Conservation (phyloP, 805 yeast species). For the Metschnikowia lunata region DNA sequence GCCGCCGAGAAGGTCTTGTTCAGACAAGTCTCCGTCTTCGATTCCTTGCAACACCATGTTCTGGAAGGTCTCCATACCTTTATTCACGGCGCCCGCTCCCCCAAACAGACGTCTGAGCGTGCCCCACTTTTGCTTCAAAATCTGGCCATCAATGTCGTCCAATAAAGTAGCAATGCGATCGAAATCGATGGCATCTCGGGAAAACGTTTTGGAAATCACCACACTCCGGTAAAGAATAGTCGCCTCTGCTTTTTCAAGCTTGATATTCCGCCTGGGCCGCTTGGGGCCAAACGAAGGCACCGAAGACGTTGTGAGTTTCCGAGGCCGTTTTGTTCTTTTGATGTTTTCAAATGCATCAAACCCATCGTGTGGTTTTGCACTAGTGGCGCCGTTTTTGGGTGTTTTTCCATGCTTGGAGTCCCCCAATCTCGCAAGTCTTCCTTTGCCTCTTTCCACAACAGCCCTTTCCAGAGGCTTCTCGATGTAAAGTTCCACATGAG, state of each 20-base stretch:
- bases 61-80: conserved; percentile 67
- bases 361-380: conserved; percentile 1
- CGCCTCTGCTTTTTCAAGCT: conserved; percentile 43
- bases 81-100: conserved; percentile 48
- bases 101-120: conserved; percentile 50
- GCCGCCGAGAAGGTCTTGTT: conserved; percentile 46
- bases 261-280: conserved; percentile 17
- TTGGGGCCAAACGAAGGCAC: conserved; percentile 5
- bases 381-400: not conserved
- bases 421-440: conserved; percentile 13
- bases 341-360: conserved; percentile 9
- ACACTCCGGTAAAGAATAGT: conserved; percentile 59
- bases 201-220: conserved; percentile 60
- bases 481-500: conserved; percentile 13
- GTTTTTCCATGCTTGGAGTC: not conserved
- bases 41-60: conserved; percentile 56
- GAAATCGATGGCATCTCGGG: conserved; percentile 61
- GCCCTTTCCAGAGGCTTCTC: conserved; percentile 7
- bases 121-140: conserved; percentile 66
- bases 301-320: conserved; percentile 7
- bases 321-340: conserved; percentile 14
- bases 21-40: conserved; percentile 47
- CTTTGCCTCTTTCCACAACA: conserved; percentile 4
- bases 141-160: conserved; percentile 37
- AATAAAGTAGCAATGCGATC: conserved; percentile 50